These are phyloP conservation scores for Tubosaeta sp. DNA, from an alignment of 768 basidiomycete species.

Conservation along the genomic window DNA sequence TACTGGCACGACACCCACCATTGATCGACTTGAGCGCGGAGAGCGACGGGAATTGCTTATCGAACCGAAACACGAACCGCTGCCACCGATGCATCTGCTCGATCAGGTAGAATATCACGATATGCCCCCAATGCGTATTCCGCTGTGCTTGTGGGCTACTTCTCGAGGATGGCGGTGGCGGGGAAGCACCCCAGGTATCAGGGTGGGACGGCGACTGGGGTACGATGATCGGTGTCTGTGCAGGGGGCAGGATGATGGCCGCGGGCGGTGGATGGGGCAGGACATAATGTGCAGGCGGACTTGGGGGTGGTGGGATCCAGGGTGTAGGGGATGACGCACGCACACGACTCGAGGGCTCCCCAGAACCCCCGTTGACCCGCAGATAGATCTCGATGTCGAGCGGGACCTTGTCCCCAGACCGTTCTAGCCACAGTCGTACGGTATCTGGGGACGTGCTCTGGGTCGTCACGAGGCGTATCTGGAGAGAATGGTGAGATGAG, in stretches of 20 bases:
- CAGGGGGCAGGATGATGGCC: conserved; percentile 32
- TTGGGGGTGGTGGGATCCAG: conserved; percentile 28
- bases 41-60: conserved; percentile 72
- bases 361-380: conserved; percentile 40
- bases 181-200: conserved; percentile 37
- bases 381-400: conserved; percentile 80
- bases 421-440: conserved; percentile 78
- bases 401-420: conserved; percentile 64
- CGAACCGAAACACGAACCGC: conserved; percentile 75
- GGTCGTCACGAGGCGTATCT: conserved; percentile 74
- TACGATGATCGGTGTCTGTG: conserved; percentile 43
- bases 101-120: conserved; percentile 73
- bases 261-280: conserved; percentile 27
- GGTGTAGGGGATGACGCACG: conserved; percentile 29
- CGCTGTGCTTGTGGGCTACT: conserved; percentile 34
- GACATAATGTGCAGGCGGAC: conserved; percentile 39
- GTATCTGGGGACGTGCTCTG: conserved; percentile 71
- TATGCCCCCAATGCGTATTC: conserved; percentile 74
- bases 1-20: conserved; percentile 40
- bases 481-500: conserved; percentile 1
- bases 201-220: conserved; percentile 41
- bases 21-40: conserved; percentile 68
- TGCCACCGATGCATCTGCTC: conserved; percentile 82
- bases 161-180: conserved; percentile 25
- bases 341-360: conserved; percentile 18